These are phyloP conservation scores for Umbelopsis vinacea DNA, from an alignment of 192 early-diverging fungal genomes.

Conservation along the genomic window DNA sequence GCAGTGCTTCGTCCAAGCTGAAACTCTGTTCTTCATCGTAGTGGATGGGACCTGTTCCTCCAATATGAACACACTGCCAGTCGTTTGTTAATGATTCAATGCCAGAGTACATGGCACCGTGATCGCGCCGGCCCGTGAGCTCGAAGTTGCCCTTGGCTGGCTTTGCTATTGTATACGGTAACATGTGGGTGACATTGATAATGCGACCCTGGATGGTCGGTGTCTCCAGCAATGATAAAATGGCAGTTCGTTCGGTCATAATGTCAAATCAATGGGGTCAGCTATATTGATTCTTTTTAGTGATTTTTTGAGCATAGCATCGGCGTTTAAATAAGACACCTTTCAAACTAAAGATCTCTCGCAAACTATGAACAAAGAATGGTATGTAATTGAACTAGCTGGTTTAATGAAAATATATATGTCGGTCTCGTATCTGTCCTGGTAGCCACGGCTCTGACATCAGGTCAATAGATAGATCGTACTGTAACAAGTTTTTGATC, in stretches of 20 bases:
- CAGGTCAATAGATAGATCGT: slow-evolving; percentile 25
- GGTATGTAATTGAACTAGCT: neutral
- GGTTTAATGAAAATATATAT: neutral
- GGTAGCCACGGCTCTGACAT: slow-evolving; percentile 12
- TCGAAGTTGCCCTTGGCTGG: slow-evolving; percentile 36
- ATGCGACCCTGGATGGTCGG: slow-evolving; percentile 37
- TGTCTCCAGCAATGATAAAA: slow-evolving; percentile 5
- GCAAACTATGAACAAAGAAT: neutral
- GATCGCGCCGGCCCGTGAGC: slow-evolving; percentile 64
- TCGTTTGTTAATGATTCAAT: slow-evolving; percentile 68
- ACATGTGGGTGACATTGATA: slow-evolving; percentile 59
- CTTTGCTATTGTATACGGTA: slow-evolving; percentile 49
- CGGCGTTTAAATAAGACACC: neutral
- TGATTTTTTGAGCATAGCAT: neutral
- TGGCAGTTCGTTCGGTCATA: slow-evolving; percentile 10
- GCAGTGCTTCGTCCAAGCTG: neutral
- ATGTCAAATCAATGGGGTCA: neutral
- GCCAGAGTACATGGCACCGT: slow-evolving; percentile 91
- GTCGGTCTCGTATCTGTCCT: slow-evolving; percentile 23
- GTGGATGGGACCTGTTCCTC: slow-evolving; percentile 72
- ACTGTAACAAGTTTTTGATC: neutral
- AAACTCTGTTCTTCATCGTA: slow-evolving; percentile 51
- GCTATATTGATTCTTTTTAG: too few relatives aligned
- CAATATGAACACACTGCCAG: slow-evolving; percentile 72
- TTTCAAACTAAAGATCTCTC: too few relatives aligned